phyloP scores from a whole-genome alignment of 192 early-diverging fungal species.

The Phlyctochytrium bullatum region DNA sequence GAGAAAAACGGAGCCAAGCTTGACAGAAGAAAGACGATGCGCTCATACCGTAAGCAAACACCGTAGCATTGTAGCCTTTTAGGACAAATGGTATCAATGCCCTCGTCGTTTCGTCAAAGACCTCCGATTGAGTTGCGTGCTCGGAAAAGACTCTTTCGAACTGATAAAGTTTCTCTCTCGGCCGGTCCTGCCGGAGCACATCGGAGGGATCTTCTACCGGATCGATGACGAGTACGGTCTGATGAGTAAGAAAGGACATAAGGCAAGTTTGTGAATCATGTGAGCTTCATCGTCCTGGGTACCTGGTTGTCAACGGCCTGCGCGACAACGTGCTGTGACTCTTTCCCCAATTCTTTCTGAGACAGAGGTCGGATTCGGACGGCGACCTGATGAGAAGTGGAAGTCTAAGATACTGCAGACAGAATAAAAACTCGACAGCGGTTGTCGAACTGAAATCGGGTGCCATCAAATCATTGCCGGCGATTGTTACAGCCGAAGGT shows the following conservation, averaged over 20 bases:
- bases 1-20: conserved; percentile 9
- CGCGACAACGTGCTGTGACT: background rate
- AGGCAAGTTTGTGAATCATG: no score
- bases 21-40: no score
- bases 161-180: conserved; percentile 65
- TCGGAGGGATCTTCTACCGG: conserved; percentile 60
- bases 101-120: conserved; percentile 67
- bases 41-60: conserved; percentile 83
- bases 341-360: conserved; percentile 29
- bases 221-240: conserved; percentile 74
- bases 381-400: conserved; percentile 24
- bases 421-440: no score
- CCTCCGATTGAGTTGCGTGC: conserved; percentile 64
- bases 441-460: no score
- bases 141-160: conserved; percentile 81
- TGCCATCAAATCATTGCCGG: no score
- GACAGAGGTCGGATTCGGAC: conserved; percentile 44
- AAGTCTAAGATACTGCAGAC: background rate
- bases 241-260: no score
- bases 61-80: conserved; percentile 80
- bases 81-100: conserved; percentile 68
- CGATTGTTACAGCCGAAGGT: no score
- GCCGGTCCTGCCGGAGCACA: conserved; percentile 57
- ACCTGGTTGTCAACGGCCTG: background rate
- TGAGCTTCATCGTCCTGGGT: no score